Percentiles rank a stretch among this genome's conserved stretches.
phyloP scores from a whole-genome alignment of 257 asterid genomes.

The Nicotiana sylvestris region DNA sequence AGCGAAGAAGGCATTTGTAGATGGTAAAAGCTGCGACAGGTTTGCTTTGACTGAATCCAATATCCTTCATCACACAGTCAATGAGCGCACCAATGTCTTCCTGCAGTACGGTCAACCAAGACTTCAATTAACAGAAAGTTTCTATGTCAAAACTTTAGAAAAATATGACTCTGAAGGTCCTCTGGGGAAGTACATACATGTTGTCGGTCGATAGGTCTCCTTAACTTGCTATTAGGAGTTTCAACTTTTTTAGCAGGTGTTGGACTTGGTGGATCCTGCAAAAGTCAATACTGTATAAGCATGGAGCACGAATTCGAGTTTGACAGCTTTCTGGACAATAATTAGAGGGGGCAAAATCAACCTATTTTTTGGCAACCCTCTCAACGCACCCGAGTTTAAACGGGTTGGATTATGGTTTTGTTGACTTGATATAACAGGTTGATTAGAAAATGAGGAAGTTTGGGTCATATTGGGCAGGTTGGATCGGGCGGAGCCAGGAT shows the following conservation, averaged over 20 bases:
- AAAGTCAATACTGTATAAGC: slow-evolving; percentile 10
- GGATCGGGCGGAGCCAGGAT: too few relatives aligned
- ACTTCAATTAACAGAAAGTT: slow-evolving; percentile 13
- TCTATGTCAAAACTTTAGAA: not conserved
- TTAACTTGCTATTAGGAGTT: slow-evolving; percentile 75
- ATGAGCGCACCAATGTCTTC: slow-evolving; percentile 96
- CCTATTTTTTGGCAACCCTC: not conserved
- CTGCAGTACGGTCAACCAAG: slow-evolving; percentile 36
- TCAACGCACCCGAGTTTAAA: not conserved
- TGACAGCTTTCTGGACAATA: slow-evolving; percentile 8
- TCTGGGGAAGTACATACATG: slow-evolving; percentile 48
- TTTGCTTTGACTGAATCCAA: slow-evolving; percentile 96
- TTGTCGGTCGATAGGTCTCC: slow-evolving; percentile 72
- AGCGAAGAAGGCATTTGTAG: slow-evolving; percentile 91
- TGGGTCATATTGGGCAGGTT: not conserved
- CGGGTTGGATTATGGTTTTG: not conserved
- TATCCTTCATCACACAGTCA: slow-evolving; percentile 71
- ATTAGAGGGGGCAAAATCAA: not conserved
- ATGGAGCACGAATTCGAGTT: not conserved
- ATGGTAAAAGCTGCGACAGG: slow-evolving; percentile 98
- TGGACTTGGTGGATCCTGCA: slow-evolving; percentile 55
- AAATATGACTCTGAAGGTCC: not conserved
- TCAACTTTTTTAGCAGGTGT: slow-evolving; percentile 53
- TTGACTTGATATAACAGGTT: not conserved
- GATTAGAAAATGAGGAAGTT: not conserved